Evolutionary conservation across 2,329 filamentous ascomycete species (phyloP), one percentile per base, ranked within the genome.

Genomic region (Cladosporium sp.): DNA sequence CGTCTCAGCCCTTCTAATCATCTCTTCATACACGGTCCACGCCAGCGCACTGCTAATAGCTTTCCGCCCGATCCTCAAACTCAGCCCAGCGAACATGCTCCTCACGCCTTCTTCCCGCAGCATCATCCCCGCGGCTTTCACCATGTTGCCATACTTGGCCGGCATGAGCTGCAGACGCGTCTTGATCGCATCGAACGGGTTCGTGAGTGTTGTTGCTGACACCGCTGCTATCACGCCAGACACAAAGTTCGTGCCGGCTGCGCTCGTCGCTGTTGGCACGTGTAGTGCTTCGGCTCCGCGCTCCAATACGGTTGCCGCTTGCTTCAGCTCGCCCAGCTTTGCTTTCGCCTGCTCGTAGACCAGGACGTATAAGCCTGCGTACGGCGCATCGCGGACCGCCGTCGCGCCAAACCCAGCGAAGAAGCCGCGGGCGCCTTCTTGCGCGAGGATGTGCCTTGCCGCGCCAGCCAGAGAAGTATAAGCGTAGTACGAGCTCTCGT

Each of bases 161-260:
- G 95, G 95, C 81, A 96, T 91, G 37, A 99, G 83, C 80, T 99
- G 95, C 71, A 99, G 88, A 59, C 95, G 84, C 26, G 95, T 99
- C 82, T 99, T 99, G 78, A 98, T 89, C 0, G 93, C 93, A 78
- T 99, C 95, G 74, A 98, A 98, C 0, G 95, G 95, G 77, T 99
- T 99, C 10, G 95, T 97, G 44, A 98, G 84, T 4, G 90, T 89
- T 0, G 93, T 97, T 64, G 93, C 96, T 33, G 91, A 81, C 1
- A 89, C 90, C 0, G 92, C 94, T 3, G 94, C 93, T 4, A 93
- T 74, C 3, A 92, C 88, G 14, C 91, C 94, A 0, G 92, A 94
- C 16, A 86, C 81, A 73, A 97, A 97, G 77, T 99, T 97, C 72
- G 97, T 91, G 1, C 86, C 86, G 0, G 88, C 86, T 0, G 86